These are phyloP conservation scores for Verticillium klebahnii DNA, from an alignment of 2,329 filamentous ascomycete genomes.

Conservation along the genomic window DNA sequence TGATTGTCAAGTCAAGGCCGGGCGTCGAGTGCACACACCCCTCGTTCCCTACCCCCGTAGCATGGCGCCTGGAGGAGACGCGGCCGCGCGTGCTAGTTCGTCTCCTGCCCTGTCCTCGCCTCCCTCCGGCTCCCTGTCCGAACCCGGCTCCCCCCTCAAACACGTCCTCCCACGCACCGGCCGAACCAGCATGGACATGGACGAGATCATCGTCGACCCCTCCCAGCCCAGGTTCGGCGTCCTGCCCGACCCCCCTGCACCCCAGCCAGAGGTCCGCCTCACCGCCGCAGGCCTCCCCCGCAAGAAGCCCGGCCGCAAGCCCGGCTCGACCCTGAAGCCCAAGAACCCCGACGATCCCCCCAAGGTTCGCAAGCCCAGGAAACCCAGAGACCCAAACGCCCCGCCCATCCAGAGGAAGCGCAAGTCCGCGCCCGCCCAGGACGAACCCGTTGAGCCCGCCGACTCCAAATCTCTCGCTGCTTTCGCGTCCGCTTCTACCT, in stretches of 20 bases:
- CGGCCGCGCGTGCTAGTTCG: constrained; percentile 31
- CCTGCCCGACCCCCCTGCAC: constrained; percentile 11
- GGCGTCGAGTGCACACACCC: neutral
- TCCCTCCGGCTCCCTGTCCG: constrained; percentile 44
- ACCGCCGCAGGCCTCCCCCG: constrained; percentile 55
- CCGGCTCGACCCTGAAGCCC: constrained; percentile 48
- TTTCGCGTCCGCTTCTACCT: constrained; percentile 19
- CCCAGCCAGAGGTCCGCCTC: constrained; percentile 22
- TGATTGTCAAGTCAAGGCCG: neutral
- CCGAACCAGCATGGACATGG: constrained; percentile 33
- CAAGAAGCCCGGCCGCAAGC: constrained; percentile 63
- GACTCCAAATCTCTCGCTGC: constrained; percentile 27
- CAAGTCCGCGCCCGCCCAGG: constrained; percentile 38
- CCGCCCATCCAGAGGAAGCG: constrained; percentile 50
- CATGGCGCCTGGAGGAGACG: constrained; percentile 5
- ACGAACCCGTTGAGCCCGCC: constrained; percentile 26
- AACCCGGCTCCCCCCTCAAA: constrained; percentile 37
- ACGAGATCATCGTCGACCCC: constrained; percentile 45
- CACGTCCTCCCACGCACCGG: constrained; percentile 9
- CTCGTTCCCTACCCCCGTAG: neutral
- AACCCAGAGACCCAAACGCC: constrained; percentile 56
- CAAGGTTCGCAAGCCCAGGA: constrained; percentile 50
- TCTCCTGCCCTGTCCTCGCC: constrained; percentile 48
- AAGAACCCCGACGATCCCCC: constrained; percentile 37
- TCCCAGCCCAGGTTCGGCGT: constrained; percentile 28